Conservation (phyloP, 441 rosid genomes). For the Gossypium lobatum region DNA sequence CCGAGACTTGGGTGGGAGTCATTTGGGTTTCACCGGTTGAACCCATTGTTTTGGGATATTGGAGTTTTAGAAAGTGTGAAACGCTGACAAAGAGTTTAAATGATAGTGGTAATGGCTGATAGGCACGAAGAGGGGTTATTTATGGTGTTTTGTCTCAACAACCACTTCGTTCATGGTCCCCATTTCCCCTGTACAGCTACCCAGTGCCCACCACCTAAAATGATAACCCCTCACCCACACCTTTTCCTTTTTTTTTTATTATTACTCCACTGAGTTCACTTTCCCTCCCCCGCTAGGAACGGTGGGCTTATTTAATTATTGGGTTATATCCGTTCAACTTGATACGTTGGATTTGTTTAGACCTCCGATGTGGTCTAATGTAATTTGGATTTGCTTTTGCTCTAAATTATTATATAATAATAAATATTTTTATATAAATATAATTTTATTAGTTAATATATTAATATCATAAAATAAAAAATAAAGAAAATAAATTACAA, state of each 20-base stretch:
- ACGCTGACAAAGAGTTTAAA: not conserved
- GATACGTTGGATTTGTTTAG: no score
- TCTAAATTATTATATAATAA: no score
- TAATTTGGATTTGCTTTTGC: no score
- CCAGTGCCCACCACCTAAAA: not conserved
- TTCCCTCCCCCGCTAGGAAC: no score
- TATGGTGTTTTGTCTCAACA: not conserved
- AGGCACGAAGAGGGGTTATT: not conserved
- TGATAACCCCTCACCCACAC: not conserved
- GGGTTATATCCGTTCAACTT: no score
- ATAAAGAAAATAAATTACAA: no score
- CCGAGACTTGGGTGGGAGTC: constrained; percentile 49
- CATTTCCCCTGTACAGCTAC: not conserved
- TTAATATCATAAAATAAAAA: no score
- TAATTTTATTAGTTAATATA: no score
- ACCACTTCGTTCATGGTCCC: not conserved
- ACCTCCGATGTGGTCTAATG: no score
- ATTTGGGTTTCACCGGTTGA: constrained; percentile 61
- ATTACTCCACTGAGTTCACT: no score
- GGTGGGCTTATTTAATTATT: no score
- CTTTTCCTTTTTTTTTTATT: not conserved
- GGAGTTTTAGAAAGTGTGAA: constrained; percentile 4
- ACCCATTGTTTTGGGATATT: constrained; percentile 35
- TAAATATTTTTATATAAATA: no score
- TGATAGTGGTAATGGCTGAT: not conserved